Percentiles rank a stretch among this genome's conserved stretches.
These are phyloP conservation scores for Didymella lethalis DNA, from an alignment of 2,329 filamentous ascomycete genomes.

Conservation along the genomic window DNA sequence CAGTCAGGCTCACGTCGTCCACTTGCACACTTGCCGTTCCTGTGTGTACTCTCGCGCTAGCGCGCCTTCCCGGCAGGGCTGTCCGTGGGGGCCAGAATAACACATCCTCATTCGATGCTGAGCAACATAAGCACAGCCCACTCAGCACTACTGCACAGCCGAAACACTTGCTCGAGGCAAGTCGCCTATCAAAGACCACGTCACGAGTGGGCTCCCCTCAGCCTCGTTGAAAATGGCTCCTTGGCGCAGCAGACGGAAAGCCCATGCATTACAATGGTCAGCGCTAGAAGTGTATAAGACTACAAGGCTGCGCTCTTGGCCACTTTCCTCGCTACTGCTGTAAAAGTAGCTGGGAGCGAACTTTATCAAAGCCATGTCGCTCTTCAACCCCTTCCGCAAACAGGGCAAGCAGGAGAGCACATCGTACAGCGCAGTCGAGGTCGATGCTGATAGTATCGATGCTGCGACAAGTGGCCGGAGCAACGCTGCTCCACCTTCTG, in stretches of 20 bases:
- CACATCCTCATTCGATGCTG: neutral
- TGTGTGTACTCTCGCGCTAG: neutral
- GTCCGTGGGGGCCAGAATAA: neutral
- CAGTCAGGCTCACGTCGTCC: neutral
- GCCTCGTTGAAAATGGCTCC: neutral
- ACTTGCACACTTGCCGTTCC: neutral
- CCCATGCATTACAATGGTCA: neutral
- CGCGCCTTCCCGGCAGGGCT: neutral
- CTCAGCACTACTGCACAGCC: neutral
- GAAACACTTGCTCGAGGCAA: neutral
- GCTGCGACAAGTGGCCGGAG: neutral
- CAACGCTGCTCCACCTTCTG: neutral
- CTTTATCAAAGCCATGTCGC: neutral
- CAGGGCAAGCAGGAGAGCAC: neutral
- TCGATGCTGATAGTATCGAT: neutral
- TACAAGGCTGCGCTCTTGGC: neutral
- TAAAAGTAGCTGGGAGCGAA: neutral
- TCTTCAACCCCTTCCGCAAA: neutral
- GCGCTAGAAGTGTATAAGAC: neutral
- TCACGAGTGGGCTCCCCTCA: neutral
- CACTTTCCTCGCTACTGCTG: neutral
- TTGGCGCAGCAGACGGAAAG: neutral
- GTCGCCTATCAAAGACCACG: neutral
- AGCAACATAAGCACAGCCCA: neutral
- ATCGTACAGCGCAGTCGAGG: neutral